Conservation (phyloP, 331 rosid genomes). For the Spiraea crenata region DNA sequence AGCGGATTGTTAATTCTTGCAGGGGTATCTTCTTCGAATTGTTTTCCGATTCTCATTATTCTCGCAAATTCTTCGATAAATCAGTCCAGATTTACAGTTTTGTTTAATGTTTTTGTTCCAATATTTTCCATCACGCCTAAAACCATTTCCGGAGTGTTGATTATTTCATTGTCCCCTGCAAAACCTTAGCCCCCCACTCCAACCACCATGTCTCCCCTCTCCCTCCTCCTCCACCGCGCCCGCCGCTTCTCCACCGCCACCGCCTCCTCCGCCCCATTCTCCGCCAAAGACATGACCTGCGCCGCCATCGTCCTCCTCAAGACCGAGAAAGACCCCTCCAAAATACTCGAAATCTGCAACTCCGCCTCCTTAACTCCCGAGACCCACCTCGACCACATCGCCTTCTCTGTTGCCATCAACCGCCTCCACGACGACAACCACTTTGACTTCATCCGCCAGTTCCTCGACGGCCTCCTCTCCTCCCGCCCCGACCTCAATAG, state of each 20-base stretch:
- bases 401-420: slow-evolving; percentile 58
- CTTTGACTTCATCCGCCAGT: slow-evolving; percentile 47
- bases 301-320: slow-evolving; percentile 58
- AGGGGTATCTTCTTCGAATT: not conserved
- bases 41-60: not conserved
- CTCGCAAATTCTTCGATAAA: not conserved
- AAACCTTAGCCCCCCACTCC: slow-evolving; percentile 28
- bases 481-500: too few species aligned
- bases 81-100: not conserved
- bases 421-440: slow-evolving; percentile 53
- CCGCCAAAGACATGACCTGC: slow-evolving; percentile 48
- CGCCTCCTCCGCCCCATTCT: slow-evolving; percentile 20
- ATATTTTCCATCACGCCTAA: too few species aligned
- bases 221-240: slow-evolving; percentile 32
- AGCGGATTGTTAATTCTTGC: too few species aligned
- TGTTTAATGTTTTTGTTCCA: not conserved
- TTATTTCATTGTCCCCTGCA: not conserved
- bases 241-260: slow-evolving; percentile 46
- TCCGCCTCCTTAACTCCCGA: slow-evolving; percentile 68
- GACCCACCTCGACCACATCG: slow-evolving; percentile 55
- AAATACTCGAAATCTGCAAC: slow-evolving; percentile 66
- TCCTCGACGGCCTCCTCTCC: slow-evolving; percentile 6
- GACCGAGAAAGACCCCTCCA: slow-evolving; percentile 58
- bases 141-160: too few species aligned
- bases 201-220: slow-evolving; percentile 30